A percentile compares a stretch with the other conserved stretches of the same genome.
Evolutionary conservation across 2,329 filamentous ascomycete species (phyloP).

Genomic region (Beauveria rudraprayagi): DNA sequence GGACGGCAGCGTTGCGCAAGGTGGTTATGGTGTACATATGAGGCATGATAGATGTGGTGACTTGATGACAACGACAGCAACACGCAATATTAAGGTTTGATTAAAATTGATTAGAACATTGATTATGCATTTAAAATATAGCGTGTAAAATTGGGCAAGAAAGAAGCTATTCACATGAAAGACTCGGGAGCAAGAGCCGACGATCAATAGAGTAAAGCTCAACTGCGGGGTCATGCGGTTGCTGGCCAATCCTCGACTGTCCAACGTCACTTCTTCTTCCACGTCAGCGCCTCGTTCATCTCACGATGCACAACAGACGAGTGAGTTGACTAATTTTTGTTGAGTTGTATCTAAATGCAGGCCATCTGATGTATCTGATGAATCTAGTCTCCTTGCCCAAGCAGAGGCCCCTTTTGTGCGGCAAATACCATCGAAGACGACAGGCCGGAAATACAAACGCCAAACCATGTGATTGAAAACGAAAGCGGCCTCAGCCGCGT

Average conservation of each 20-base stretch:
- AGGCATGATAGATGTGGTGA: background rate
- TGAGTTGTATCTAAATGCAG: constrained; percentile 1
- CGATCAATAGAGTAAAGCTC: background rate
- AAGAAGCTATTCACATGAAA: background rate
- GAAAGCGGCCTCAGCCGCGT: background rate
- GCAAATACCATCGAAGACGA: background rate
- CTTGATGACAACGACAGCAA: background rate
- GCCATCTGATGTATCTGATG: background rate
- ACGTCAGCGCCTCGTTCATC: background rate
- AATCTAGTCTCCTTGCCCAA: background rate
- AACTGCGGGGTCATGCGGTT: constrained; percentile 9
- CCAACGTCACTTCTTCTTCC: background rate
- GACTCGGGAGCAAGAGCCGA: background rate
- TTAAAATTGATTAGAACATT: background rate
- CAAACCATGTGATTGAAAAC: constrained; percentile 6
- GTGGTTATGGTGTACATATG: background rate
- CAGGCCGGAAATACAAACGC: background rate
- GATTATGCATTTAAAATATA: background rate
- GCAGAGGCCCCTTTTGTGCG: background rate
- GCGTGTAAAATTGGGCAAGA: background rate
- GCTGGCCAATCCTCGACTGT: background rate
- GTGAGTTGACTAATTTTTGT: background rate
- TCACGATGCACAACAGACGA: background rate
- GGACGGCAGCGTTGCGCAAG: constrained; percentile 1
- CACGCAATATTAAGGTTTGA: background rate